Base-by-base conservation (phyloP, 768 basidiomycete species). In the Pholiota conissans region DNA sequence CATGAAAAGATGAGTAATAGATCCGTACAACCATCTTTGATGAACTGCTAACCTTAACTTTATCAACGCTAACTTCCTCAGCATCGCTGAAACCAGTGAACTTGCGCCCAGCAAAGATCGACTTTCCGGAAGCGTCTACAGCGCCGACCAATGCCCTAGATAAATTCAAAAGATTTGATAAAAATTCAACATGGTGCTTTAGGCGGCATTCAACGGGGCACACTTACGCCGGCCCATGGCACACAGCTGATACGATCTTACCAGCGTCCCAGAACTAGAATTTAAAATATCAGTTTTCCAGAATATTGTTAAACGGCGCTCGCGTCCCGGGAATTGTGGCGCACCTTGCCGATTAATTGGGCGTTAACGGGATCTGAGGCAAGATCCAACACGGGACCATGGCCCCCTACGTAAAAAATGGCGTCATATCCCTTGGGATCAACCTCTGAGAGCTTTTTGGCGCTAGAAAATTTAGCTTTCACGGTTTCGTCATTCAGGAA, bases 371-470 rank as follows among this genome's bases (percentile, higher is more conserved):
- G 68, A 69, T 91, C 84, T 10, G 61, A 62, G 1, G 90, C 72
- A 35, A 93, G 79, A 69, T 93, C 91, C 45, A 93, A 75, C 34
- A 87, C 82, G 11, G 91, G 89, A 0, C 89, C 89, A 65, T 91
- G 89, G 29, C 91, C 90, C 39, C 91, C 91, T 55, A 89, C 80
- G 65, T 90, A 90, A 72, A 89, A 91, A 55, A 93, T 74, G 13
- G 85, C 91, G 52, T 80, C 84, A 66, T 90, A 93, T 63, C 89
- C 84, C 28, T 76, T 69, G 4, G 71, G 72, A 47, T 79, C 76
- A 61, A 93, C 79, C 0, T 86, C 83, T 0, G 77, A 71, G 46
- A 93, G 74, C 70, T 78, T 83, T 73, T 86, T 84, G 3, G 89
- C 81, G 30, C 73, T 73, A 7, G 75, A 76, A 28, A 89, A 66